These are phyloP conservation scores for Penicillium brevicompactum DNA, from an alignment of 2,329 filamentous ascomycete species.

Conservation along the genomic window DNA sequence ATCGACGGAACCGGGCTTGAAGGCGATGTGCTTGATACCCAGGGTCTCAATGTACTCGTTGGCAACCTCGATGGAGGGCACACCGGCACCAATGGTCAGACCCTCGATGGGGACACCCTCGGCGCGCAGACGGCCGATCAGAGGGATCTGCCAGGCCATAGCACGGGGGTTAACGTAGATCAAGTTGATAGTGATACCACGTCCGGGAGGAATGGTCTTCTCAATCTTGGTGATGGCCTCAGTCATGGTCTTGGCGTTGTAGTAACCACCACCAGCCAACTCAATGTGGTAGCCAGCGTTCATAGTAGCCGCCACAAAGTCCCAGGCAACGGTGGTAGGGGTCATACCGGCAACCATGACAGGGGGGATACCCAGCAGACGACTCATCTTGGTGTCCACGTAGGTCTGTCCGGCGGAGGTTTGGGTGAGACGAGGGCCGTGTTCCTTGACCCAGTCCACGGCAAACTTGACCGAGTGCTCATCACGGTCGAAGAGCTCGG, in stretches of 20 bases:
- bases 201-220: slow-evolving; percentile 71
- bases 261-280: slow-evolving; percentile 55
- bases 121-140: slow-evolving; percentile 60
- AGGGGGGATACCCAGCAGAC: slow-evolving; percentile 79
- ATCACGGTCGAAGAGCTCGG: slow-evolving; percentile 94
- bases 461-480: slow-evolving; percentile 94
- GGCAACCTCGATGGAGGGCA: slow-evolving; percentile 89
- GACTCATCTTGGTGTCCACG: slow-evolving; percentile 95
- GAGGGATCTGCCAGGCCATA: slow-evolving; percentile 56
- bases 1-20: slow-evolving; percentile 89
- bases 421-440: slow-evolving; percentile 87
- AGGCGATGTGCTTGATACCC: slow-evolving; percentile 87
- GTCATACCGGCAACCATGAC: slow-evolving; percentile 95
- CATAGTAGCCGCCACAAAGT: slow-evolving; percentile 57
- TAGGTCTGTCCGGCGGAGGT: slow-evolving; percentile 87
- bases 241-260: slow-evolving; percentile 77
- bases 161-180: slow-evolving; percentile 58
- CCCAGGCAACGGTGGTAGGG: slow-evolving; percentile 80
- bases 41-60: slow-evolving; percentile 93
- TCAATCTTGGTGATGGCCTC: slow-evolving; percentile 83
- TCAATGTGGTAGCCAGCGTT: slow-evolving; percentile 53
- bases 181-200: slow-evolving; percentile 56
- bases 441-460: slow-evolving; percentile 96
- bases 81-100: slow-evolving; percentile 88
- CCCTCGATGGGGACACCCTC: slow-evolving; percentile 91